phyloP scores from a whole-genome alignment of 768 basidiomycete genomes.

The Lanmaoa rubissima region DNA sequence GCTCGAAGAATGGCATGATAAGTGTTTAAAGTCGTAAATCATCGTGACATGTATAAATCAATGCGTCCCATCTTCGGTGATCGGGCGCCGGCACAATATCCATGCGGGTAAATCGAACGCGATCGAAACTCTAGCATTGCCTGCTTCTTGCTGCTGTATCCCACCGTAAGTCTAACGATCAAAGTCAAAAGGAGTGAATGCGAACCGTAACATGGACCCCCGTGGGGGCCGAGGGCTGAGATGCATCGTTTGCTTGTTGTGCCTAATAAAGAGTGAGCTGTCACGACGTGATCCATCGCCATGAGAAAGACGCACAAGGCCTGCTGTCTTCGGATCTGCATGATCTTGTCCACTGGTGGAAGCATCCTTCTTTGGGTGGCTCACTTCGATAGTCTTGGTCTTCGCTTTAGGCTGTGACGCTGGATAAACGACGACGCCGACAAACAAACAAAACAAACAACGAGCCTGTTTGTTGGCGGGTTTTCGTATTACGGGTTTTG shows the following conservation, averaged over 20 bases:
- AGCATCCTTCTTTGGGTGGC: not conserved
- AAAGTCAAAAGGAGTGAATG: not conserved
- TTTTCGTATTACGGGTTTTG: not conserved
- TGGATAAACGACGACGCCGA: not conserved
- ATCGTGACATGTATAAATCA: not conserved
- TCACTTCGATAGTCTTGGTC: not conserved
- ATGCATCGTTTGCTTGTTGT: not conserved
- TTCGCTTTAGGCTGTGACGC: not conserved
- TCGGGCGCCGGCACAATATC: not conserved
- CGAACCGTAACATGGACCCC: not conserved
- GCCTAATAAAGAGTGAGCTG: not conserved
- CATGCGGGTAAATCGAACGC: not conserved
- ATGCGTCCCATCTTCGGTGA: not conserved
- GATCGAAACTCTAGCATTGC: not conserved
- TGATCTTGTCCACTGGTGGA: not conserved
- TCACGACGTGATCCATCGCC: no score
- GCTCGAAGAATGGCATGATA: not conserved
- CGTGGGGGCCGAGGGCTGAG: not conserved
- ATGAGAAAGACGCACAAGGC: not conserved
- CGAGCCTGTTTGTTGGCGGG: not conserved
- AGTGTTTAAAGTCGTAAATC: no score
- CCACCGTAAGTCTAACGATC: not conserved
- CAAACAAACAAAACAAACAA: not conserved
- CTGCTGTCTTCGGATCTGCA: not conserved
- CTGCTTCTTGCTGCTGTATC: not conserved